phyloP scores from a whole-genome alignment of 495 filamentous ascomycete species.

The Neurospora intermedia region DNA sequence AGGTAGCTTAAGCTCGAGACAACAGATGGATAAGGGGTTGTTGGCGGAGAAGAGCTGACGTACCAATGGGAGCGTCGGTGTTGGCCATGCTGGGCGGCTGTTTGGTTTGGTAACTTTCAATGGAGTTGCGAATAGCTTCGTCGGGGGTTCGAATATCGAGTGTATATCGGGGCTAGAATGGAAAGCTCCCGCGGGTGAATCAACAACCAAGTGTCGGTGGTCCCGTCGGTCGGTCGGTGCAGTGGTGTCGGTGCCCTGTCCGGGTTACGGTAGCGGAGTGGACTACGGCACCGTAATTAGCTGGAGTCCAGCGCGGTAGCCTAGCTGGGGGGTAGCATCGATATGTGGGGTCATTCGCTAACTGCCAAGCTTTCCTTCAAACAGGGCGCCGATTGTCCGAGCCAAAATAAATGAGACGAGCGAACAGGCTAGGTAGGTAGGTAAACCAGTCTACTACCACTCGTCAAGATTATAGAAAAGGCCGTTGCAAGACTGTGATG shows the following conservation, averaged over 20 bases:
- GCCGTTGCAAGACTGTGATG: too few species aligned
- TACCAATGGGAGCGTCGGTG: slow-evolving; percentile 5
- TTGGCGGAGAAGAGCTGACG: slow-evolving; percentile 3
- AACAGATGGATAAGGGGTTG: slow-evolving; percentile 9
- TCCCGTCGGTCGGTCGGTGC: neutral
- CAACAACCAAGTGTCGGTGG: neutral
- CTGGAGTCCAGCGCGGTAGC: neutral
- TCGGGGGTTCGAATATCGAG: neutral
- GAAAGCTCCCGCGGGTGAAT: neutral
- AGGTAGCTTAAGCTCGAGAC: neutral
- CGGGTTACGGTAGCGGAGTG: neutral
- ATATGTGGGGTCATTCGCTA: neutral
- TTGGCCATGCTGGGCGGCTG: slow-evolving; percentile 1
- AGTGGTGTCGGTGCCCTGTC: neutral
- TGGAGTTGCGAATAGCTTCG: neutral
- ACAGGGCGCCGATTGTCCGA: neutral
- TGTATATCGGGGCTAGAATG: neutral
- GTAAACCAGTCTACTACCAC: too few species aligned
- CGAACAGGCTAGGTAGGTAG: too few species aligned
- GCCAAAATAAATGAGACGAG: too few species aligned
- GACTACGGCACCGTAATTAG: neutral
- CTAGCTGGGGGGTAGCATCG: neutral
- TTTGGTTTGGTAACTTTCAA: neutral
- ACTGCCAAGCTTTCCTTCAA: neutral
- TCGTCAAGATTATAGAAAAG: too few species aligned